Base-by-base conservation (phyloP, 495 filamentous ascomycete genomes). In the Penicillium paradoxum region DNA sequence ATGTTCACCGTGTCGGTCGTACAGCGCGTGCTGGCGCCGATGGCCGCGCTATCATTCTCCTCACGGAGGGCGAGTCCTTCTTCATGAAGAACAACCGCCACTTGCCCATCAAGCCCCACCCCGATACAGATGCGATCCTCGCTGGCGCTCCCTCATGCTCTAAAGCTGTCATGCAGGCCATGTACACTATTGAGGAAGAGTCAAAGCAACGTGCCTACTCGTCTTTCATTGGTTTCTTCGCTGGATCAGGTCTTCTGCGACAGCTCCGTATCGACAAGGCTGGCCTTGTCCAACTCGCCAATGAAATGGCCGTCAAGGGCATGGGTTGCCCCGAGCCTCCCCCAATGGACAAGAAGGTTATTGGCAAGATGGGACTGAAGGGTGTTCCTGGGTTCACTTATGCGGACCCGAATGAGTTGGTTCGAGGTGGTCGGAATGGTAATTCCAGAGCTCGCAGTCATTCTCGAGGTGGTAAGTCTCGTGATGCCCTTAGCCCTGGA, bases 1-100 rank as follows among this genome's bases (percentile, higher is more conserved):
- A 97, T 68, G 88, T 96, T 56, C 91, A 97, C 68, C 83, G 92
- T 49, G 76, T 97, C 51, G 91, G 91, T 21, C 88, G 68, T 57
- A 85, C 82, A 9, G 82, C 74, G 29, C 82, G 82, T 53, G 85
- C 84, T 19, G 85, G 83, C 19, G 83, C 81, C 15, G 82, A 84
- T 41, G 84, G 84, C n/a, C 76, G 82, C 50, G 85, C 84, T 15
- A 75, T 84, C 33, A 81, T 87, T 60, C 68, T 88, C 41, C 71
- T 88, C 53, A 81, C 80, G 3, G 51, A 81, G 33, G 61, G 68
- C 33, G 85, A 89, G 56, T 74, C 73, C 1, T 86, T 79, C 69
- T 89, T 83, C 67, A 56, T 82, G 15, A 74, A 70, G 21, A 57
- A 55, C 33, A 82, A 83, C 56, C 74, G 61, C 33, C 70, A 76